Conservation (phyloP, 345 rosid genomes). For the Anacardium occidentale region DNA sequence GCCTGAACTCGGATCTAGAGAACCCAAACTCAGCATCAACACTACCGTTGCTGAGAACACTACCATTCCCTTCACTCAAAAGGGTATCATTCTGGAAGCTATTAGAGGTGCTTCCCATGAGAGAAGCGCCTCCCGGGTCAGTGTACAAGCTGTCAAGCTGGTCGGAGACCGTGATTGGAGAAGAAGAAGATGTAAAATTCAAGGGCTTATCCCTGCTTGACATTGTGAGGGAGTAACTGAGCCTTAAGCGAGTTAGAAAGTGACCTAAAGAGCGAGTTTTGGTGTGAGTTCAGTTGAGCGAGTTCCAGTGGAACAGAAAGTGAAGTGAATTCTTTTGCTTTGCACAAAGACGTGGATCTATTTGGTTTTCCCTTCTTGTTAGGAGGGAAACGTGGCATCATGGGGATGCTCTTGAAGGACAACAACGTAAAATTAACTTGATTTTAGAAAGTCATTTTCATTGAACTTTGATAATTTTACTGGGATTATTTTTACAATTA, state of each 20-base stretch:
- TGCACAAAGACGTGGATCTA: background rate
- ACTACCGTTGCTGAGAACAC: conserved; percentile 10
- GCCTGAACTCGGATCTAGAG: conserved; percentile 73
- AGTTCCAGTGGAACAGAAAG: conserved; percentile 10
- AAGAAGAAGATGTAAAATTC: conserved; percentile 55
- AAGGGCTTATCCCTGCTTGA: conserved; percentile 63
- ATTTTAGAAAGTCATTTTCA: too few species aligned
- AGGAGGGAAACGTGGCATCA: background rate
- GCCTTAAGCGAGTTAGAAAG: background rate
- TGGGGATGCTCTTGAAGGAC: background rate
- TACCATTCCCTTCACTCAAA: conserved; percentile 37
- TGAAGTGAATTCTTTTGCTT: background rate
- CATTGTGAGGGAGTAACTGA: conserved; percentile 25
- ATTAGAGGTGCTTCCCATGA: conserved; percentile 61
- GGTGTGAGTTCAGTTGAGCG: background rate
- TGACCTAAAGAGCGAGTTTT: background rate
- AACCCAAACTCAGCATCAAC: conserved; percentile 75
- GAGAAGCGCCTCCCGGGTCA: conserved; percentile 46
- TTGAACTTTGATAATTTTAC: too few species aligned
- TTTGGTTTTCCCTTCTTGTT: background rate
- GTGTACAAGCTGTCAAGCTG: conserved; percentile 52
- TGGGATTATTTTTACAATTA: too few species aligned
- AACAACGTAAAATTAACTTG: too few species aligned
- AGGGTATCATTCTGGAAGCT: conserved; percentile 80
- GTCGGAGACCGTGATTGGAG: conserved; percentile 62